Conservation (phyloP, 1,139 yeast species). For the Taphrina wiesneri region DNA sequence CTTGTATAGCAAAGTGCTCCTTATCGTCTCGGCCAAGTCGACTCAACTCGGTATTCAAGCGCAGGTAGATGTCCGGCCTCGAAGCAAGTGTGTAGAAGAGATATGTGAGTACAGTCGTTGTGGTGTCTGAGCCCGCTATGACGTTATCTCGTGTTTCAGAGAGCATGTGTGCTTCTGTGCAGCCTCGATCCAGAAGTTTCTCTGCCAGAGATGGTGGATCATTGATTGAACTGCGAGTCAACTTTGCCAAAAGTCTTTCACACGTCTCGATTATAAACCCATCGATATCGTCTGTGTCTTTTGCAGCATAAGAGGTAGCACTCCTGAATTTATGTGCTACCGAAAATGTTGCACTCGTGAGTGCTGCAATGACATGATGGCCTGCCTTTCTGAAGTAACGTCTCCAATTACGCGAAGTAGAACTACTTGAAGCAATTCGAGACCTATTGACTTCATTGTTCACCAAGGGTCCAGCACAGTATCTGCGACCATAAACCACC, state of each 20-base stretch:
- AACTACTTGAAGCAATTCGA: background rate
- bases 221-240: background rate
- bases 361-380: background rate
- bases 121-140: constrained; percentile 76
- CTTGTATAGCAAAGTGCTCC: constrained; percentile 14
- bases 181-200: background rate
- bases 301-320: background rate
- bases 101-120: constrained; percentile 66
- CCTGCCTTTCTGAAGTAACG: constrained; percentile 1
- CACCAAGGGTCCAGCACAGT: constrained; percentile 47
- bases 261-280: background rate
- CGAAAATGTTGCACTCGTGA: too few species aligned
- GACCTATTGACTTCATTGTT: background rate
- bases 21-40: constrained; percentile 42
- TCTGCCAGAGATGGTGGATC: background rate
- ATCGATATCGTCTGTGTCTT: background rate
- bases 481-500: constrained; percentile 58
- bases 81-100: constrained; percentile 62
- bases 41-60: constrained; percentile 52
- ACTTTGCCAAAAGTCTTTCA: background rate
- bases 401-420: background rate
- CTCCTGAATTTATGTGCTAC: too few species aligned
- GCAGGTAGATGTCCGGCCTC: constrained; percentile 52
- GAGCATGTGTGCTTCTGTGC: background rate
- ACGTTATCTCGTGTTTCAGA: constrained; percentile 54